Evolutionary conservation across 768 basidiomycete genomes (phyloP).

Genomic region (Suillus occidentalis): DNA sequence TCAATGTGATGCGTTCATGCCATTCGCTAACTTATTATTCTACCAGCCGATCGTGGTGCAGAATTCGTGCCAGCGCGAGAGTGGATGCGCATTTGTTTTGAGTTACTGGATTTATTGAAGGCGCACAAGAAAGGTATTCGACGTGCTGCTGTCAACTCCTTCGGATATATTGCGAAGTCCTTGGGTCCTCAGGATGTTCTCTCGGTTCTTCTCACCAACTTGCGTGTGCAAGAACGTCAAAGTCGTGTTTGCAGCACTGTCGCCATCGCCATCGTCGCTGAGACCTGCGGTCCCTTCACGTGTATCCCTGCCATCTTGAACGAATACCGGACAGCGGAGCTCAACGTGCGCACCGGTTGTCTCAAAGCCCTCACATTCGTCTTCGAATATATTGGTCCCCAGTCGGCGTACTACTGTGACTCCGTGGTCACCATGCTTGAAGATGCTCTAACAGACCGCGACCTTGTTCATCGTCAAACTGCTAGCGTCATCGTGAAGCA

Average conservation of each 20-base stretch:
- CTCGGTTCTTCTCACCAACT: conserved; percentile 91
- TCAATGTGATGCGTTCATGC: not conserved
- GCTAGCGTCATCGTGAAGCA: conserved; percentile 99
- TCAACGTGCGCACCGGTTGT: conserved; percentile 98
- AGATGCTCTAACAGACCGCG: conserved; percentile 96
- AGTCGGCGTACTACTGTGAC: conserved; percentile 95
- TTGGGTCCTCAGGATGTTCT: conserved; percentile 98
- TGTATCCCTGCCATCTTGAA: conserved; percentile 98
- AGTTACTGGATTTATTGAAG: conserved; percentile 92
- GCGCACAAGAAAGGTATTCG: conserved; percentile 99
- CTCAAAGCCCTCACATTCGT: conserved; percentile 98
- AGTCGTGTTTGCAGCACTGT: conserved; percentile 98
- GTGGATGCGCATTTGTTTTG: conserved; percentile 99
- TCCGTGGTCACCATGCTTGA: conserved; percentile 98
- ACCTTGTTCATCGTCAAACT: conserved; percentile 97
- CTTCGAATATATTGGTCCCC: conserved; percentile 97
- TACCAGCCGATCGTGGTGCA: conserved; percentile 90
- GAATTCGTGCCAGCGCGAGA: conserved; percentile 98
- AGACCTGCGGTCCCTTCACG: conserved; percentile 95
- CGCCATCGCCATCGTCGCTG: conserved; percentile 94
- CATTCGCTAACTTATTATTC: conserved; percentile 2
- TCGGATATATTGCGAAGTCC: conserved; percentile 99
- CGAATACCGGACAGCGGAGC: conserved; percentile 96
- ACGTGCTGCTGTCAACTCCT: conserved; percentile 98
- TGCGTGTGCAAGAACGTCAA: conserved; percentile 98